Percentiles rank a stretch among this genome's conserved stretches.
phyloP scores from a whole-genome alignment of 306 rosid species.

The Datisca glomerata region DNA sequence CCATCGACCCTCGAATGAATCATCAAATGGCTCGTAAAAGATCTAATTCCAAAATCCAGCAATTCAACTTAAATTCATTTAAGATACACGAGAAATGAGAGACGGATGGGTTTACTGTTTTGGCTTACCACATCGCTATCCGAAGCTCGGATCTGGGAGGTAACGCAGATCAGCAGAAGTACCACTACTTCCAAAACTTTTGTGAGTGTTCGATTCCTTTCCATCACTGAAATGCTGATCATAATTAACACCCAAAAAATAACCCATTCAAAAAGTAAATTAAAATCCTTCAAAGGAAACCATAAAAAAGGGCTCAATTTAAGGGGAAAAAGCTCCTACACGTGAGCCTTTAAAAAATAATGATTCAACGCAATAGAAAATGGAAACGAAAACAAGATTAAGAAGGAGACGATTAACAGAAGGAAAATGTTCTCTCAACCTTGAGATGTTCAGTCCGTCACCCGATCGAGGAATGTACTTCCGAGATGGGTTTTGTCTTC shows the following conservation, averaged over 20 bases:
- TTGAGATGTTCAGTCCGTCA: no score
- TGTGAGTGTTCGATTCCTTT: neutral
- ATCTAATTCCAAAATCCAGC: constrained; percentile 23
- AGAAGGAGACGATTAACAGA: no score
- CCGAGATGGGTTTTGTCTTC: no score
- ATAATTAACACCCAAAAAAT: neutral
- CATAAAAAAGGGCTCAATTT: no score
- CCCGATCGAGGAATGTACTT: no score
- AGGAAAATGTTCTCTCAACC: no score
- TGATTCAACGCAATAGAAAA: no score
- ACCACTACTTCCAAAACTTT: neutral
- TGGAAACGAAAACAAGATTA: no score
- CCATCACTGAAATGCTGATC: neutral
- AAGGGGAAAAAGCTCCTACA: no score
- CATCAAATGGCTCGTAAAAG: constrained; percentile 79
- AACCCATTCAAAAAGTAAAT: neutral
- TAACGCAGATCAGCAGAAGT: neutral
- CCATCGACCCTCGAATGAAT: constrained; percentile 69
- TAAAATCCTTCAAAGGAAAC: neutral
- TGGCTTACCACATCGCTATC: constrained; percentile 30
- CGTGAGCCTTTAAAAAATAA: no score
- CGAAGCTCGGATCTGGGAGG: constrained; percentile 38
- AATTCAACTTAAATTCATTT: neutral
- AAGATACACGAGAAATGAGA: neutral
- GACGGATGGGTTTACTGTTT: constrained; percentile 10